Evolutionary conservation across 1,284 basidiomycete species (phyloP), one percentile per base, ranked within the genome.

Genomic region (Cutaneotrichosporon sp.): DNA sequence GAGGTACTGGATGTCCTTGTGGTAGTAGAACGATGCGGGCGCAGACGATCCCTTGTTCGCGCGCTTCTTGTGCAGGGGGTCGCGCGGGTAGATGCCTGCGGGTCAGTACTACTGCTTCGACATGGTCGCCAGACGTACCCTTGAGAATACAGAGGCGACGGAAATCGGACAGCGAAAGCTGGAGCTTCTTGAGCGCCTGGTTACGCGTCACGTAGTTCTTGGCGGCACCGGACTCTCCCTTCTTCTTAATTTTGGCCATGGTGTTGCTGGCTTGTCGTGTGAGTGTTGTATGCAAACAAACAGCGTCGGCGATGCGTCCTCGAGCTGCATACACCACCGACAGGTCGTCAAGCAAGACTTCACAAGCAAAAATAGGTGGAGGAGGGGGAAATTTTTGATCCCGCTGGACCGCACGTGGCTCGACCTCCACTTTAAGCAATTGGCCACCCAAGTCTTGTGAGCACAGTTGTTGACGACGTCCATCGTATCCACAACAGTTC

Each of bases 31-130:
- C 5, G 93, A 90, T 1, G 93, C 92, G 2, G 94, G 92, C 0
- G 91, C 93, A 37, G 92, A 91, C 4, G 90, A 94, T 4, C 96
- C 96, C 76, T 97, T 97, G 79, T 98, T 98, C 51, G 94, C 96
- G 62, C 86, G 86, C 75, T 97, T 98, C 70, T 84, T 84, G 77
- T 84, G 87, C 47, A 85, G 83, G 17, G 96, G 96, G 73, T 98
- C 94, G 48, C 94, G 87, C 59, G 96, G 96, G 76, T 94, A 97
- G 70, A 99, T 97, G 23, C 96, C 91, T 94, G 56, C 35, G n/a
- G 18, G 56, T 57, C 41, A 56, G 46, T 20, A n/a, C n/a, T 30
- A 23, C 14, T 26, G 14, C 43, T 39, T n/a, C 36, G 36, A 40
- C 20, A 51, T 13, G 5, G 26, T 30, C 26, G 26, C 38, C 38